These are phyloP conservation scores for Neoboletus brunneissimus DNA, from an alignment of 768 basidiomycete species.

Conservation along the genomic window DNA sequence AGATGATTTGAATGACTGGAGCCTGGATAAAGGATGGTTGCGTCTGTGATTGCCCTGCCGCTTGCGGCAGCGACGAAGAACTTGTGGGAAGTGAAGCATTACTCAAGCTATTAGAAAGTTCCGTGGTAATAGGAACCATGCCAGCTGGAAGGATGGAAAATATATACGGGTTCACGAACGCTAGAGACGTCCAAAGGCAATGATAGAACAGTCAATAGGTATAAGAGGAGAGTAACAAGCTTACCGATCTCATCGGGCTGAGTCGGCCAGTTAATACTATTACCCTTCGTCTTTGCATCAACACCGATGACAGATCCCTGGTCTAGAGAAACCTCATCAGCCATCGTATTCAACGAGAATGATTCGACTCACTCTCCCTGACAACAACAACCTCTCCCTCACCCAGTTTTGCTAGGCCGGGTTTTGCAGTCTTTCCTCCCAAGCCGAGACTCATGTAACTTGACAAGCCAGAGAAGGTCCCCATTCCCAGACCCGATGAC, in stretches of 20 bases:
- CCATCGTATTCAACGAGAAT: background rate
- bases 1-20: conserved; percentile 66
- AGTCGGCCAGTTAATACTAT: conserved; percentile 68
- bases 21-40: conserved; percentile 45
- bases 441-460: conserved; percentile 86
- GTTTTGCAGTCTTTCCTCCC: conserved; percentile 64
- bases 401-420: conserved; percentile 51
- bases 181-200: conserved; percentile 50
- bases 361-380: conserved; percentile 68
- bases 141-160: conserved; percentile 73
- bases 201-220: conserved; percentile 60
- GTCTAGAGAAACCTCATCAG: conserved; percentile 39
- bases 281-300: conserved; percentile 52
- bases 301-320: conserved; percentile 63
- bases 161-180: conserved; percentile 74
- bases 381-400: conserved; percentile 67
- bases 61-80: conserved; percentile 13
- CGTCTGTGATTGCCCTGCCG: conserved; percentile 23
- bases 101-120: conserved; percentile 21
- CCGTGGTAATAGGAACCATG: conserved; percentile 40
- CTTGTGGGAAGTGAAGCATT: conserved; percentile 7
- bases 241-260: conserved; percentile 79
- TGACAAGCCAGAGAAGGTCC: conserved; percentile 70
- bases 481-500: conserved; percentile 44
- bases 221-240: conserved; percentile 15